These are phyloP conservation scores for Hirschfeldia incana DNA, from an alignment of 345 rosid genomes.

Conservation along the genomic window DNA sequence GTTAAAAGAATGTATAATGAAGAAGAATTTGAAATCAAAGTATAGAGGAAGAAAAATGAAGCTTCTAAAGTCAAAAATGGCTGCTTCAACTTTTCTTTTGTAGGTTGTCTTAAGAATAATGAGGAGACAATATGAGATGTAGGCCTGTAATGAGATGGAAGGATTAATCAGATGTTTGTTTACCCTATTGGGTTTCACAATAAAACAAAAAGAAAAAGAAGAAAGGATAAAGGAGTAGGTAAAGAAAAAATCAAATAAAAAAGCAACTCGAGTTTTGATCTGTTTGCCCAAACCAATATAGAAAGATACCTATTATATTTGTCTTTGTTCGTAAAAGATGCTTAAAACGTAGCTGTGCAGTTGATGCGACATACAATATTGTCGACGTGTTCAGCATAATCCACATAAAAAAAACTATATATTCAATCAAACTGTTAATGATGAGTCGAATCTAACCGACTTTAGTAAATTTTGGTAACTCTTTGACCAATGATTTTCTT, in stretches of 20 bases:
- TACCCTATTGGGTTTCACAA: background rate
- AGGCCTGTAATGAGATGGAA: conserved; percentile 21
- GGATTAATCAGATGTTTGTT: conserved; percentile 7
- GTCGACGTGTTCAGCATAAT: conserved; percentile 31
- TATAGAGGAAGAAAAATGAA: conserved; percentile 8
- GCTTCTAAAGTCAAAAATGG: conserved; percentile 55
- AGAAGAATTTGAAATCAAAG: conserved; percentile 35
- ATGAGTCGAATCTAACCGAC: conserved; percentile 24
- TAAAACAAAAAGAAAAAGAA: conserved; percentile 38
- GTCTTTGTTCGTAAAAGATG: conserved; percentile 33
- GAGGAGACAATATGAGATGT: conserved; percentile 33
- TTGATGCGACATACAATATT: conserved; percentile 21
- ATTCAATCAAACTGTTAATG: conserved; percentile 25
- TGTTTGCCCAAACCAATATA: conserved; percentile 62
- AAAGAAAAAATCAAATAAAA: conserved; percentile 22
- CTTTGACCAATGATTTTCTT: background rate
- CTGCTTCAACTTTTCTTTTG: conserved; percentile 46
- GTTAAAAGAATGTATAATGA: conserved; percentile 18
- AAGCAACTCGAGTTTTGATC: conserved; percentile 40
- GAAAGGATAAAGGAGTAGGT: conserved; percentile 19
- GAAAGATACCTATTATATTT: conserved; percentile 11
- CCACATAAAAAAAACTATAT: conserved; percentile 9
- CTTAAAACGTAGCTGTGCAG: conserved; percentile 21
- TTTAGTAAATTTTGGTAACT: conserved; percentile 3
- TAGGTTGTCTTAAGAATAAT: conserved; percentile 18